These are phyloP conservation scores for Shiraia sp. DNA, from an alignment of 2,329 filamentous ascomycete genomes.

Conservation along the genomic window DNA sequence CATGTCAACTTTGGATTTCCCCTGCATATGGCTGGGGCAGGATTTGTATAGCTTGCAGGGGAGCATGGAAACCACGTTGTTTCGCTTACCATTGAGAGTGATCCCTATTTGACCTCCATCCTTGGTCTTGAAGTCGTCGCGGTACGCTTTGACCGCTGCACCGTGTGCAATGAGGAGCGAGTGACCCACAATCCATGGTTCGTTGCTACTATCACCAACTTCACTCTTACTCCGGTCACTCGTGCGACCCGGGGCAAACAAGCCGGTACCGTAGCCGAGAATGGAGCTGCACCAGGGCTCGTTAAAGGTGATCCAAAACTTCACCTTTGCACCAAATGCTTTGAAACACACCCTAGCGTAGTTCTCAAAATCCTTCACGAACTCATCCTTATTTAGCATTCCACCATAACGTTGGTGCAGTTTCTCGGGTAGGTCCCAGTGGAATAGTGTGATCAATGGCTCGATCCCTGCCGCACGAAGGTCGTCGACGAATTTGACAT, in stretches of 20 bases:
- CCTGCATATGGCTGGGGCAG: constrained; percentile 16
- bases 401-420: constrained; percentile 82
- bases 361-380: constrained; percentile 77
- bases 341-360: constrained; percentile 79
- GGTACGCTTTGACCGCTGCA: constrained; percentile 78
- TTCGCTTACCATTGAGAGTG: constrained; percentile 72
- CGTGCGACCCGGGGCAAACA: constrained; percentile 80
- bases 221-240: constrained; percentile 73
- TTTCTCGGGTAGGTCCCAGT: constrained; percentile 84
- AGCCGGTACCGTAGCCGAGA: constrained; percentile 76
- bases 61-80: constrained; percentile 16
- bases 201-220: constrained; percentile 73
- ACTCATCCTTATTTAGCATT: constrained; percentile 78
- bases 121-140: constrained; percentile 76
- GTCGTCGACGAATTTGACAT: constrained; percentile 77
- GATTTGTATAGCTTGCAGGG: constrained; percentile 14
- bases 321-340: constrained; percentile 72
- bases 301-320: constrained; percentile 90
- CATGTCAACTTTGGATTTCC: constrained; percentile 6
- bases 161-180: constrained; percentile 80
- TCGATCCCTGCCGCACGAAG: constrained; percentile 75
- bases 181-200: constrained; percentile 84
- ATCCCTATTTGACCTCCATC: constrained; percentile 81
- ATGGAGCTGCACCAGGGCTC: constrained; percentile 86
- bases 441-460: constrained; percentile 81